Base-by-base conservation (phyloP, 305 asterid species). In the Fraxinus sp. region DNA sequence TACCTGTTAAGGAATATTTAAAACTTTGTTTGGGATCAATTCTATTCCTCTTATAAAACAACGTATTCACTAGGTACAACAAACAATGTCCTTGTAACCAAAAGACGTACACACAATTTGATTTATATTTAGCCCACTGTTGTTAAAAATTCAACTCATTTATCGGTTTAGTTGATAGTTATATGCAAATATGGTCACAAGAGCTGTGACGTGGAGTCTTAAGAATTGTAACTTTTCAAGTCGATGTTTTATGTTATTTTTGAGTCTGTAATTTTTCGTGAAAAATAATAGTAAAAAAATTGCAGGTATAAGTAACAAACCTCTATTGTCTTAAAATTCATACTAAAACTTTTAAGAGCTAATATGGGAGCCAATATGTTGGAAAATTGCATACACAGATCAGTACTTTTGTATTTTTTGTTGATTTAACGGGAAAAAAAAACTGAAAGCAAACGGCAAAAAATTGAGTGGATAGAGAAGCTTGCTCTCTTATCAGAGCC, bases 401-500 rank as follows among this genome's bases (percentile, higher is more conserved):
- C 35, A 16, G 37, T 28, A 3, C 36, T 68, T 4, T 70, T 6
- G 33, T 30, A 30, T 30, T 30, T 1, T 3, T 30, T 2, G 33
- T 30, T 22, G 24, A 22, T 22, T 22, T 22, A 22, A 22, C 24
- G 24, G 24, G 24, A 22, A 22, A 22, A 22, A 22, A 22, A 22
- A 22, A 22, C 24, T 22, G 24, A 22, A 1, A 32, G 7, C 35
- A 41, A 75, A 10, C 5, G 4, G 30, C 46, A 76, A 22, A 10
- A 22, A 44, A 1, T 11, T 0, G 64, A 13, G 6, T 59, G 81
- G 80, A 13, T 14, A 18, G 82, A 36, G 57, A 79, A 66, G 77
- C 64, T 66, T 22, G 52, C 57, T 64, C 82, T 64, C 66, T 7
- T 89, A 87, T 87, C 89, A 89, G 86, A 89, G 89, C 86, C 86